phyloP scores from a whole-genome alignment of 768 basidiomycete species.

The Calocybe gangraenosa region DNA sequence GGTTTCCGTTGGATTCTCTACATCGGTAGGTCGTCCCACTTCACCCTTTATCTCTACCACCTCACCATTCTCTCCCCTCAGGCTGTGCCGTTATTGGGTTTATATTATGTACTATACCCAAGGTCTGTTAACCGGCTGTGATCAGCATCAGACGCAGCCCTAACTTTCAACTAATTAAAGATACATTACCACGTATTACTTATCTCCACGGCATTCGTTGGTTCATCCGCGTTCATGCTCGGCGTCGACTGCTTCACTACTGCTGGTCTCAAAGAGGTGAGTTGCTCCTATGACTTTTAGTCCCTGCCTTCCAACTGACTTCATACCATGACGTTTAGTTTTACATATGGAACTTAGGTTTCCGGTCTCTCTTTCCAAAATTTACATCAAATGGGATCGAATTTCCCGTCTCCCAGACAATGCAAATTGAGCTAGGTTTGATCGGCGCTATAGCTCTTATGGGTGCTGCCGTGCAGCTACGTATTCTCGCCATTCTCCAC shows the following conservation, averaged over 20 bases:
- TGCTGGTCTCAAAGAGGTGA: constrained; percentile 88
- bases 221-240: constrained; percentile 85
- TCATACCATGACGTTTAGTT: constrained; percentile 53
- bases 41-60: constrained; percentile 10
- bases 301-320: background rate
- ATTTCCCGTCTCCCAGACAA: constrained; percentile 84
- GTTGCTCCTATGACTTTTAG: constrained; percentile 8
- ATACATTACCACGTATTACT: constrained; percentile 86
- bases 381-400: constrained; percentile 60
- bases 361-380: constrained; percentile 73
- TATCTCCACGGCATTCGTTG: constrained; percentile 84
- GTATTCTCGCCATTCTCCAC: constrained; percentile 77
- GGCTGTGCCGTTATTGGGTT: constrained; percentile 76
- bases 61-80: constrained; percentile 28
- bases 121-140: constrained; percentile 28
- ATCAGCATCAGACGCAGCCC: constrained; percentile 5
- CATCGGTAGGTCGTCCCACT: constrained; percentile 51
- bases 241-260: constrained; percentile 94
- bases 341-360: constrained; percentile 95
- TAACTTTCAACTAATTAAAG: constrained; percentile 24
- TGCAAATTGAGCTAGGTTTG: constrained; percentile 92
- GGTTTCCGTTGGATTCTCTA: constrained; percentile 88
- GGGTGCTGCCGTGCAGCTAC: constrained; percentile 88
- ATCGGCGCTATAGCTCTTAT: constrained; percentile 79
- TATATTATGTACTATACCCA: constrained; percentile 78